Evolutionary conservation across 768 basidiomycete genomes (phyloP).

Genomic region (Tubosaeta brunneosetosa): DNA sequence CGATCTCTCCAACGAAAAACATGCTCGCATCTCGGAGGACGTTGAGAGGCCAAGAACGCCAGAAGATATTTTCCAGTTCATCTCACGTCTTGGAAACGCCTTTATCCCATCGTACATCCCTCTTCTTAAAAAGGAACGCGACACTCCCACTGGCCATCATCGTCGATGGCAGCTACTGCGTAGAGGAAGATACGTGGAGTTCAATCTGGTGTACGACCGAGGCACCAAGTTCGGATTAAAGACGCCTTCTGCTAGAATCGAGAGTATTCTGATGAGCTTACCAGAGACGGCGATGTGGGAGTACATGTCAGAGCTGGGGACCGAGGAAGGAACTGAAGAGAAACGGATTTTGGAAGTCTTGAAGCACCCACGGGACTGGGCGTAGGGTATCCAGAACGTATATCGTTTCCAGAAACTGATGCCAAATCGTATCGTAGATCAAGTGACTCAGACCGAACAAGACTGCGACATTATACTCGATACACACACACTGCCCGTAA

Average conservation of each 20-base stretch:
- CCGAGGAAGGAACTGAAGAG: slow-evolving; percentile 59
- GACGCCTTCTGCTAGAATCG: slow-evolving; percentile 82
- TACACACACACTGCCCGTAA: background rate
- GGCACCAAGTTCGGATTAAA: slow-evolving; percentile 85
- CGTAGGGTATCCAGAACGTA: background rate
- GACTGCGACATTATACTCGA: background rate
- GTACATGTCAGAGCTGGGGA: slow-evolving; percentile 75
- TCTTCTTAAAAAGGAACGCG: slow-evolving; percentile 61
- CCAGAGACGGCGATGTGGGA: slow-evolving; percentile 89
- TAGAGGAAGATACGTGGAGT: slow-evolving; percentile 92
- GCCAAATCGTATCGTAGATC: background rate
- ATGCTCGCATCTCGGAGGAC: slow-evolving; percentile 52
- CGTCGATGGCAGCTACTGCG: slow-evolving; percentile 92
- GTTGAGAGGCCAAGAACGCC: slow-evolving; percentile 50
- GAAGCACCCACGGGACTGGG: slow-evolving; percentile 64
- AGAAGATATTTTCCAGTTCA: slow-evolving; percentile 72
- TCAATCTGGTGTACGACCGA: slow-evolving; percentile 82
- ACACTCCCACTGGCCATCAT: slow-evolving; percentile 57
- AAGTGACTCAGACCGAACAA: background rate
- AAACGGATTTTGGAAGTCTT: slow-evolving; percentile 58
- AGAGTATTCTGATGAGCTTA: slow-evolving; percentile 87
- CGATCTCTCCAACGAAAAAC: slow-evolving; percentile 68
- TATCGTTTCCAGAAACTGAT: background rate
- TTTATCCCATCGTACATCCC: slow-evolving; percentile 92
- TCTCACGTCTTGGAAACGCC: slow-evolving; percentile 66